phyloP scores from a whole-genome alignment of 768 basidiomycete genomes.

The Coprinopsis sp. region DNA sequence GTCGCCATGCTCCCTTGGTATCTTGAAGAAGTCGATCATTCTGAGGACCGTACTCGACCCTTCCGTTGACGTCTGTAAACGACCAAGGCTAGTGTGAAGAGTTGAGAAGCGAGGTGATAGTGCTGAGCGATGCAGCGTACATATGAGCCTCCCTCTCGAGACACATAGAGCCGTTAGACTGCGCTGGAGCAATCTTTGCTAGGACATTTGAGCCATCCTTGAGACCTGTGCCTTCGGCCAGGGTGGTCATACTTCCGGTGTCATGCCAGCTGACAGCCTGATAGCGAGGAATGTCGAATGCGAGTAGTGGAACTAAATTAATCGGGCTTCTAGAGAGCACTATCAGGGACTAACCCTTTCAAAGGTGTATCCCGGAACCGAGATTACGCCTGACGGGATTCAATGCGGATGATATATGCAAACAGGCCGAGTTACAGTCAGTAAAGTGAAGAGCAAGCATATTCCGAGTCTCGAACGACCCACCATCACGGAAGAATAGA shows the following conservation, averaged over 20 bases:
- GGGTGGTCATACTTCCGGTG: slow-evolving; percentile 64
- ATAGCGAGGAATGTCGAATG: slow-evolving; percentile 7
- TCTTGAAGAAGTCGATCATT: slow-evolving; percentile 61
- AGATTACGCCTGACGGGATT: no score
- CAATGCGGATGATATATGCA: no score
- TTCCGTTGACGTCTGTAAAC: slow-evolving; percentile 45
- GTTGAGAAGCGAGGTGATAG: neutral
- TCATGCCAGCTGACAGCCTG: slow-evolving; percentile 67
- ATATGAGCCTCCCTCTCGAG: slow-evolving; percentile 71
- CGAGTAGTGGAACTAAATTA: neutral
- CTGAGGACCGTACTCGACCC: slow-evolving; percentile 49
- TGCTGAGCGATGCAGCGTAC: slow-evolving; percentile 32
- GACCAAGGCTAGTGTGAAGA: slow-evolving; percentile 38
- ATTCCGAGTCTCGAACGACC: no score
- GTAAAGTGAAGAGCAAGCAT: no score
- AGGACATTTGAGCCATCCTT: slow-evolving; percentile 66
- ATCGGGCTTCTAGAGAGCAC: slow-evolving; percentile 2
- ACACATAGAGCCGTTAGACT: slow-evolving; percentile 68
- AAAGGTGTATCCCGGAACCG: slow-evolving; percentile 69
- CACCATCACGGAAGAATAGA: slow-evolving; percentile 54
- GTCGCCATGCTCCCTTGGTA: slow-evolving; percentile 61
- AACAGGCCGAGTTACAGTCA: no score
- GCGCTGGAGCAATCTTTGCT: slow-evolving; percentile 70
- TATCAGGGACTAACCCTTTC: slow-evolving; percentile 49
- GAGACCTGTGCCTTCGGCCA: slow-evolving; percentile 65